phyloP scores from a whole-genome alignment of 192 early-diverging fungal genomes.

The Backusella luteola region DNA sequence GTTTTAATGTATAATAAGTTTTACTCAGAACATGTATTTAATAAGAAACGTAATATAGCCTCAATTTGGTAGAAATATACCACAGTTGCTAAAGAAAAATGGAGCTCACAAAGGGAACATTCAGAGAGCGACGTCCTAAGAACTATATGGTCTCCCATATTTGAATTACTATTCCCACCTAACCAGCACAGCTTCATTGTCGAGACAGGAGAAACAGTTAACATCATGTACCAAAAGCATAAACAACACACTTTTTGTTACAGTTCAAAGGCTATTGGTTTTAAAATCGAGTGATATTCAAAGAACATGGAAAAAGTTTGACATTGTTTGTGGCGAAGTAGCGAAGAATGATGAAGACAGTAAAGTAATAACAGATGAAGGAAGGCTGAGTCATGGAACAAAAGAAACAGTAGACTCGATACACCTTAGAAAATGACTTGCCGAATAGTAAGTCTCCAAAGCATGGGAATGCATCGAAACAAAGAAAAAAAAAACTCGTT shows the following conservation, averaged over 20 bases:
- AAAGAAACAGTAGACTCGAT: conserved; percentile 17
- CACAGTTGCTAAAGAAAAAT: conserved; percentile 17
- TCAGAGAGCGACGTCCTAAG: conserved; percentile 16
- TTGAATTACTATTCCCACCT: conserved; percentile 21
- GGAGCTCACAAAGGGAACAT: conserved; percentile 14
- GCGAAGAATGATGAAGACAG: conserved; percentile 16
- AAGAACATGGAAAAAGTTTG: conserved; percentile 13
- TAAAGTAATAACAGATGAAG: conserved; percentile 19
- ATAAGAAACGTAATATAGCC: conserved; percentile 15
- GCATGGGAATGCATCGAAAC: no score
- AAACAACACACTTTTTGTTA: conserved; percentile 13
- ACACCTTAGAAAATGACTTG: no score
- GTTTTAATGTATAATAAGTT: conserved; percentile 20
- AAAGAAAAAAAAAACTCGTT: conserved; percentile 6
- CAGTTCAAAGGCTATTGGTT: conserved; percentile 14
- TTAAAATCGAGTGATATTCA: conserved; percentile 22
- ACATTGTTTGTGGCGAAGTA: conserved; percentile 15
- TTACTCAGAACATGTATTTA: conserved; percentile 14
- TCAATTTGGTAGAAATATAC: conserved; percentile 20
- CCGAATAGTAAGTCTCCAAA: no score
- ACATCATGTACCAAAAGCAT: conserved; percentile 15
- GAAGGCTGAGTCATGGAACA: conserved; percentile 8
- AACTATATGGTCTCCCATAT: conserved; percentile 19
- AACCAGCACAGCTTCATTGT: conserved; percentile 18
- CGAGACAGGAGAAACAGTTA: conserved; percentile 10